Base-by-base conservation (phyloP, 1,284 basidiomycete species). In the Ceratobasidium sp. region DNA sequence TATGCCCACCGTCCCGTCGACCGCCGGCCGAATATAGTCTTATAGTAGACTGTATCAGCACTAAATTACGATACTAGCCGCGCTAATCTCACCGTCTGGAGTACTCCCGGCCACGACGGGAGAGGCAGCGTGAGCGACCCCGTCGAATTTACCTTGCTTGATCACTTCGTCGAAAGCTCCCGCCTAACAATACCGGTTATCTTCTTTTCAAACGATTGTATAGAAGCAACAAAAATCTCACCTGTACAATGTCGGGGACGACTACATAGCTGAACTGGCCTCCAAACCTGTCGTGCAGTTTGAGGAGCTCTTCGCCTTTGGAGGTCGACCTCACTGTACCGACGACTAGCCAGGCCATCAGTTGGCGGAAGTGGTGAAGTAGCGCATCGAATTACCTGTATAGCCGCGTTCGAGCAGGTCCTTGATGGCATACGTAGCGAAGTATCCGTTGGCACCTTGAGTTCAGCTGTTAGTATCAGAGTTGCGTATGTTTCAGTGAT, bases 101-200 rank as follows among this genome's bases (percentile, higher is more conserved):
- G 61, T 55, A 20, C 15, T 40, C 1, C 61, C 61, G 13, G 73
- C 49, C 6, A 55, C 53, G 1, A 64, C 60, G 3, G 73, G 73
- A n/a, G 73, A 76, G n/a, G 73, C 73, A 18, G 73, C 73, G 26
- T 76, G 73, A n/a, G 73, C 73, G n/a, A 79, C 64, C 13, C 46
- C 73, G 20, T 76, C 63, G 26, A 66, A 76, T 5, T 28, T 23
- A 2, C 73, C 73, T 39, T 67, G 20, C 49, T 66, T 55, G 23
- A 76, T 76, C 0, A 76, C 49, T 44, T 55, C 46, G 40, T 76
- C 61, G 20, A 76, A 66, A 9, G 73, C 73, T 44, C 73, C 63
- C 10, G 73, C 3, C 73, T 76, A 33, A 5, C 18, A 2, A 3
- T 3, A 4, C 60, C 5, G 23, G 20, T 64, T 10, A 44, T 13